Base-by-base conservation (phyloP, 2,329 filamentous ascomycete genomes). In the Colletotrichum euphorbiae region DNA sequence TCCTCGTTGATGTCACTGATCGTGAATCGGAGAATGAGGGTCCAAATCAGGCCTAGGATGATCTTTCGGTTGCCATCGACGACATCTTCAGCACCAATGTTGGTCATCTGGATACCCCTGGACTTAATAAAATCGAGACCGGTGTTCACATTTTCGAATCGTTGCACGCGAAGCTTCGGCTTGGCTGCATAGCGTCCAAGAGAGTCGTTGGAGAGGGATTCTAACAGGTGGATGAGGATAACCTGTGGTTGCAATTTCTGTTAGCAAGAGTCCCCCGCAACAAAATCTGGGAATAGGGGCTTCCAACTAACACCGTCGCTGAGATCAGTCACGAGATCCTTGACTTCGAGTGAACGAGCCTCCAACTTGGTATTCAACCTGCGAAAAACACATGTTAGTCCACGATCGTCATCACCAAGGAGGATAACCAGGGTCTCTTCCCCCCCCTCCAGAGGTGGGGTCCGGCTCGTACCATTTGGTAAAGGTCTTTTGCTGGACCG, bases 1-100 rank as follows among this genome's bases (percentile, higher is more conserved):
- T 98, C 96, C 79, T 95, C 92, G 78, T 97, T 98, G 83, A 99
- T 99, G 80, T 99, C 96, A 79, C 91, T 98, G 78, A 99, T 99
- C 73, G 96, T 99, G 80, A 99, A 99, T 57, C 96, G 89, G 72
- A 98, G 84, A 90, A 99, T 99, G 71, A 99, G 85, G 6, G 94
- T 99, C 96, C 96, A 99, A 80, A 99, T 98, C 74, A 99, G 85
- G 33, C 96, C 96, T 33, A 99, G 85, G 69, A 98, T 97, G 76
- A 99, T 98, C 85, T 98, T 99, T 73, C 92, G 89, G 80, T 98
- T 99, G 40, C 96, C 96, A 79, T 99, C 95, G 33, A 99, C 96
- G 24, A 99, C 93, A 85, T 99, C 96, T 80, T 98, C 96, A 7
- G 96, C 96, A 60, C 96, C 96, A 75, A 98, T 98, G 74, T 99